Base-by-base conservation (phyloP, 257 asterid genomes). In the Vinca minor region DNA sequence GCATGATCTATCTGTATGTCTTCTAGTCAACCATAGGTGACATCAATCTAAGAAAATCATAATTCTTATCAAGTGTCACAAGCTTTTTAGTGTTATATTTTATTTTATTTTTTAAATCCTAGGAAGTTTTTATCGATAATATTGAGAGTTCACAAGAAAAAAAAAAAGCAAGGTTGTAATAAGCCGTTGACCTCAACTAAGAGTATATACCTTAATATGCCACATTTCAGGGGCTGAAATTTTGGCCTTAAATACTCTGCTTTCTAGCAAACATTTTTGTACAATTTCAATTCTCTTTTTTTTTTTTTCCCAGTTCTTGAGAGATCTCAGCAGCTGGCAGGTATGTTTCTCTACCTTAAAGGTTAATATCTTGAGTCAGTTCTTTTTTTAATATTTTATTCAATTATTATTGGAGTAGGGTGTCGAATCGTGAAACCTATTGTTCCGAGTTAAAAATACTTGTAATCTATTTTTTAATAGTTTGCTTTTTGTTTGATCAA, bases 161-260 rank as follows among this genome's bases (percentile, higher is more conserved):
- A 32, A 72, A 52, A 32, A 72, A 7, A 3, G 65, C 29, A 54
- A 62, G 4, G 41, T 63, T 49, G 20, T 18, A 10, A 52, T 2
- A 39, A 52, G n/a, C 31, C 20, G 62, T 72, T 72, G 72, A 72
- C 66, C 35, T 34, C 5, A 31, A 9, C 3, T 1, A 38, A 61
- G 45, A 65, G 77, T 18, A 72, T 72, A 72, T 72, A 52, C 77
- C 64, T 8, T 23, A 72, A 65, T 60, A 65, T 65, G 59, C 76
- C 76, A 6, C 13, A 23, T 66, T 17, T 63, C 11, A 44, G 11
- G 26, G 42, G 39, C 68, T 4, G 5, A 34, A 9, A 1, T 20
- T 36, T 26, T 34, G 34, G 26, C 57, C 49, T 29, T 73, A 68
- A 47, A 67, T 54, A 67, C 8, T 8, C 59, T n/a, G 23, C 74